Evolutionary conservation across 2,329 filamentous ascomycete species (phyloP), one percentile per base, ranked within the genome.

Genomic region (Colletotrichum endophyticum): DNA sequence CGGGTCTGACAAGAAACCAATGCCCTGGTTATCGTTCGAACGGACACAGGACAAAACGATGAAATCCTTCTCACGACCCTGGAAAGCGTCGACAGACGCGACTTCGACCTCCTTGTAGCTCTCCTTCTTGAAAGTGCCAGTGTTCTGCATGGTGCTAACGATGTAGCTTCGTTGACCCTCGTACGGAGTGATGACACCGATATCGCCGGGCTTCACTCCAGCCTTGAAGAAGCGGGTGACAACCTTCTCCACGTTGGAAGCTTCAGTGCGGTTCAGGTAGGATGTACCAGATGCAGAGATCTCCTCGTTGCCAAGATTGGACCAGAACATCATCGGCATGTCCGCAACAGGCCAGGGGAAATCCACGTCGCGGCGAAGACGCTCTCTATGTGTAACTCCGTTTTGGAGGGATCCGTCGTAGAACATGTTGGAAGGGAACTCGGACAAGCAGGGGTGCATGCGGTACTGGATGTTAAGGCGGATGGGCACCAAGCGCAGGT

Each of bases 271-370:
- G 86, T 99, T 99, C 79, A 99, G 93, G 83, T 99, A 99, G 4
- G 96, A 99, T 4, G 97, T 99, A 82, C 97, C 97, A 30, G 96
- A 98, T 2, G 97, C 97, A 8, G 96, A 98, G 67, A 99, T 99
- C 85, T 99, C 97, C 85, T 99, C 97, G 76, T 98, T 98, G 76
- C 97, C 97, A 72, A 98, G 89, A 84, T 99, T 99, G 30, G 96
- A 98, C 97, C 97, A 99, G 88, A 99, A 99, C 97, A 99, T 99
- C 97, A 99, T 99, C 5, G 97, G 97, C 80, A 93, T 95, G 83
- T 99, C 96, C 25, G 90, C 92, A 34, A 98, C 95, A 4, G 97
- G 97, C 97, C 97, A 99, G 15, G 97, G 97, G 84, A 99, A 99
- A 85, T 99, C 97, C 32, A 99, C 95, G 81, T 99, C 96, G 79